A percentile compares a stretch with the other conserved stretches of the same genome.
These are phyloP conservation scores for Leccinum boreale DNA, from an alignment of 768 basidiomycete genomes.

Conservation along the genomic window DNA sequence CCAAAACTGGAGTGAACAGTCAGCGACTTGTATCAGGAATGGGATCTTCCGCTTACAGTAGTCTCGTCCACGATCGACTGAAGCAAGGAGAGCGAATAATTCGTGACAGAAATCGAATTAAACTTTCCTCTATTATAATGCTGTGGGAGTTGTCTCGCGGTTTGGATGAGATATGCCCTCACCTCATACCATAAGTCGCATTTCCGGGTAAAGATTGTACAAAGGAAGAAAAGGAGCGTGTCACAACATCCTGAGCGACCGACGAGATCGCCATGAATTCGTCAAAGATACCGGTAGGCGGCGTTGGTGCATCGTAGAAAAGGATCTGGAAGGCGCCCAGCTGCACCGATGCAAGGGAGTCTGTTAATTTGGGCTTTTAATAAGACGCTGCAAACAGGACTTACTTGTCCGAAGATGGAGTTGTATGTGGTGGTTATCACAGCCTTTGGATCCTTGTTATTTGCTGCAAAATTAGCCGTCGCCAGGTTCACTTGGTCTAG, in stretches of 20 bases:
- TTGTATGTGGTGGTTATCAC: conserved; percentile 44
- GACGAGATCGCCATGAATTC: conserved; percentile 22
- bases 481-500: conserved; percentile 16
- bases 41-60: not conserved
- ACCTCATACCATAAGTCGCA: conserved; percentile 1
- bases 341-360: not conserved
- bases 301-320: conserved; percentile 51
- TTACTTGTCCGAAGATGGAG: conserved; percentile 3
- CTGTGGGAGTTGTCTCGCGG: not conserved
- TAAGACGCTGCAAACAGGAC: no score
- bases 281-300: conserved; percentile 20
- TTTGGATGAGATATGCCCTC: not conserved
- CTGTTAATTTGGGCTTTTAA: not conserved
- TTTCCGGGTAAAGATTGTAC: conserved; percentile 1
- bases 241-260: conserved; percentile 3
- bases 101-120: not conserved
- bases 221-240: conserved; percentile 15
- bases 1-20: conserved; percentile 17
- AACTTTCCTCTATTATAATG: conserved; percentile 1
- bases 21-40: not conserved
- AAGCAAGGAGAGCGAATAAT: conserved; percentile 8
- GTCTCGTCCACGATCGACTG: conserved; percentile 7
- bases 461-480: conserved; percentile 19
- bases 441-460: conserved; percentile 22
- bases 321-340: conserved; percentile 30